A percentile compares a stretch with the other conserved stretches of the same genome.
Evolutionary conservation across 2,329 filamentous ascomycete species (phyloP).

Genomic region (Pseudogymnoascus sp.): DNA sequence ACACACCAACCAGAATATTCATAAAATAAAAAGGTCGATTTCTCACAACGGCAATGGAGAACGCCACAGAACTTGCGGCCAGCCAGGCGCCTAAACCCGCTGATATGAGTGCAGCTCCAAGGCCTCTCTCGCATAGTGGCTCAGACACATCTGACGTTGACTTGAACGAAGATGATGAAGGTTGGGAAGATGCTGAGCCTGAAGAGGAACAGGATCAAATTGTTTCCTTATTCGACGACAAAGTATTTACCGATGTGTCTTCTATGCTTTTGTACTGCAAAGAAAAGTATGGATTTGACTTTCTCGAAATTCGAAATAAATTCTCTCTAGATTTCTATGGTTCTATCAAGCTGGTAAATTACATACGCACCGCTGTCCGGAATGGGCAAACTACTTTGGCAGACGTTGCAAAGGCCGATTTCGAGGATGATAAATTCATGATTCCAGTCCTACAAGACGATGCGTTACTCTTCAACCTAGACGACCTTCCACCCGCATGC

Average conservation of each 20-base stretch:
- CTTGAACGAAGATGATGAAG: conserved; percentile 38
- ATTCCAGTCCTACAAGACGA: conserved; percentile 85
- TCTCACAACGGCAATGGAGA: conserved; percentile 6
- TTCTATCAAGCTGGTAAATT: conserved; percentile 69
- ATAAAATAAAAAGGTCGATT: conserved; percentile 3
- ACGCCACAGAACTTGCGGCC: not conserved
- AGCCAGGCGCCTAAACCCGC: not conserved
- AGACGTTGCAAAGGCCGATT: conserved; percentile 51
- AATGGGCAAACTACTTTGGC: conserved; percentile 31
- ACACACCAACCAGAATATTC: not conserved
- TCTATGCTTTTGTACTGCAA: conserved; percentile 65
- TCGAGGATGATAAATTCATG: conserved; percentile 74
- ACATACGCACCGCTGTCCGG: conserved; percentile 42
- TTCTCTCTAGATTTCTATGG: conserved; percentile 65
- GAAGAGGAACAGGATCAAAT: conserved; percentile 57
- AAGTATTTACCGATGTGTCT: conserved; percentile 55
- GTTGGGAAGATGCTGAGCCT: conserved; percentile 53
- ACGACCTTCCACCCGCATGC: conserved; percentile 57
- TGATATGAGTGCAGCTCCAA: not conserved
- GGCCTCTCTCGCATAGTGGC: conserved; percentile 20
- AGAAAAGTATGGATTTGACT: conserved; percentile 59
- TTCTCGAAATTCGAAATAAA: conserved; percentile 50
- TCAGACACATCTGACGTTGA: conserved; percentile 37
- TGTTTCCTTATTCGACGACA: conserved; percentile 61
- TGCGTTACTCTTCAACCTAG: conserved; percentile 77